phyloP scores from a whole-genome alignment of 805 yeast genomes.

The Metschnikowia gruessii region DNA sequence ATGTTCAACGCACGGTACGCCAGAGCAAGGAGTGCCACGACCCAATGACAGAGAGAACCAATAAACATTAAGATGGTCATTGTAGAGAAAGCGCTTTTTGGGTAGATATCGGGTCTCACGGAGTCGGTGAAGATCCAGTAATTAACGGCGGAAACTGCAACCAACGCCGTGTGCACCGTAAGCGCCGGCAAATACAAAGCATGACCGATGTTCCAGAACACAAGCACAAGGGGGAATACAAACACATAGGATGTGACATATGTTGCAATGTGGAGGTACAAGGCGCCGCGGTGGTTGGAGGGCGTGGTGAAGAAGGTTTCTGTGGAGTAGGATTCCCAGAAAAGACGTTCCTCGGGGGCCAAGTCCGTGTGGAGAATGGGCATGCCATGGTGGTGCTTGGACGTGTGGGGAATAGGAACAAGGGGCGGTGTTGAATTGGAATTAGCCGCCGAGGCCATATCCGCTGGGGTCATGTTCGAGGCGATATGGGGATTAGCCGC shows the following conservation, averaged over 20 bases:
- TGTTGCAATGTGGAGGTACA: conserved; percentile 53
- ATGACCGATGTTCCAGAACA: conserved; percentile 58
- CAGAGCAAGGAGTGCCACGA: conserved; percentile 48
- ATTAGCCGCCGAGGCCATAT: not conserved
- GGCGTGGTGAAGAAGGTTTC: conserved; percentile 66
- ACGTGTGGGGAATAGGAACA: conserved; percentile 35
- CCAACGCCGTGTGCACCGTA: conserved; percentile 42
- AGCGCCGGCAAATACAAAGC: conserved; percentile 35
- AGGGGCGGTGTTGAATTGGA: conserved; percentile 1
- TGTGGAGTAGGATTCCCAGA: conserved; percentile 78
- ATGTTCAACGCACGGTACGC: conserved; percentile 37
- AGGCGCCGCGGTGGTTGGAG: conserved; percentile 46
- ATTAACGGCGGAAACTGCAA: conserved; percentile 50
- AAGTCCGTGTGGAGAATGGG: conserved; percentile 70
- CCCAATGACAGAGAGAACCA: conserved; percentile 51
- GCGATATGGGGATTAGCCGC: no score
- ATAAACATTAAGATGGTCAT: conserved; percentile 62
- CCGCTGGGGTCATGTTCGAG: no score
- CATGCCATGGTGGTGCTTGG: conserved; percentile 57
- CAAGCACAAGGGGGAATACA: conserved; percentile 65
- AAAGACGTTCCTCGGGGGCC: conserved; percentile 66
- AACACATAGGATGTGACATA: conserved; percentile 46
- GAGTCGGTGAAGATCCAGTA: conserved; percentile 56
- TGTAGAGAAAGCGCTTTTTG: conserved; percentile 67
- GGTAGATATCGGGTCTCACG: conserved; percentile 61